Evolutionary conservation across 139 green algal genomes (phyloP), one percentile per base, ranked within the genome.

Genomic region (Chlorella sp.): DNA sequence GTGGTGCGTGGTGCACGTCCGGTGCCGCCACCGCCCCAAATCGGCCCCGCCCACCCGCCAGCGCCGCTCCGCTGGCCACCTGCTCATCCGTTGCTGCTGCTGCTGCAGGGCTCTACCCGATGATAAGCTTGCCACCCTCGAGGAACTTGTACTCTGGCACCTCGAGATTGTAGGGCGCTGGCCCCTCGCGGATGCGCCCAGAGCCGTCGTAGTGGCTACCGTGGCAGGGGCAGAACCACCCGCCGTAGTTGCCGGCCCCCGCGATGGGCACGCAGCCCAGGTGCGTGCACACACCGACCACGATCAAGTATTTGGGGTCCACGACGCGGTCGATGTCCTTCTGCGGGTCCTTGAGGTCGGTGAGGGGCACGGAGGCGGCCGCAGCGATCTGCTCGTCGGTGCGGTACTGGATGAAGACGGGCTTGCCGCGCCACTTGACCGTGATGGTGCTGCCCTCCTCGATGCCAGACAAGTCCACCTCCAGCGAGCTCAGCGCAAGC

Each of bases 381-480:
- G 87, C 72, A 2, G 73, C 78, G 50, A 99, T 95, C 76, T 99
- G 93, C 22, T 85, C 86, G 24, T 88, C 80, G 27, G 90, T 96
- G 5, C 95, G 84, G 81, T 93, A 80, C 35, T 90, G 83, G 71
- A 99, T 96, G 84, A 99, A 99, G 35, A 99, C 96, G 1, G 96
- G 96, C 90, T 99, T 99, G 72, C 96, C 96, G 31, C 96, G 85
- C 96, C 96, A 99, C 88, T 99, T 99, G 63, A 97, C 90, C 2
- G 94, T 98, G 24, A 99, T 88, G 3, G 93, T 97, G 62, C 93
- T 71, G 10, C 96, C 96, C 63, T 86, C 78, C 71, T 94, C 82
- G 33, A 99, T 91, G 49, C 85, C 88, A 1, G 64, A 80, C 22
- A 98, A 67, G 87, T 99, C 94, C n/a, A 98, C 94, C 85, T 98